Conservation (phyloP, 305 asterid species). For the Ajuga reptans region DNA sequence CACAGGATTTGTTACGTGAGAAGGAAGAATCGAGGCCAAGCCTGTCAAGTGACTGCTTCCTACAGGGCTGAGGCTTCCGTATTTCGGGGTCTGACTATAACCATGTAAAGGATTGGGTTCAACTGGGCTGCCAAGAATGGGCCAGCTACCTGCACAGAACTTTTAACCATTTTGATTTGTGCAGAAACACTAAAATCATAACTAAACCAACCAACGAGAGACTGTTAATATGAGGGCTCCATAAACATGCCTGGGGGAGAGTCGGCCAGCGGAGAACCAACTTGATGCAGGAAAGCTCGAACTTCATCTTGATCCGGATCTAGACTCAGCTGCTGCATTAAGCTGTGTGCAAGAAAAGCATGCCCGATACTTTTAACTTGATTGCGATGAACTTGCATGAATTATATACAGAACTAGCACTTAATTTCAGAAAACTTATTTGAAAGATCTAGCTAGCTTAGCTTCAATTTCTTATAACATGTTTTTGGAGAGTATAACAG, state of each 20-base stretch:
- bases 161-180: not conserved
- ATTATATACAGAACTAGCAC: not conserved
- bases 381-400: not conserved
- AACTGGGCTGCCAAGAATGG: conserved; percentile 73
- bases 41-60: conserved; percentile 55
- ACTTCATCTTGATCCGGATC: conserved; percentile 73
- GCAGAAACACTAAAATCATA: not conserved
- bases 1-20: conserved; percentile 54
- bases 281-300: conserved; percentile 56
- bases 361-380: not conserved
- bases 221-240: not conserved
- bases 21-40: conserved; percentile 71
- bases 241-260: conserved; percentile 75
- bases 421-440: not conserved
- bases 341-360: conserved; percentile 42
- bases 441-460: not conserved
- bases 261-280: conserved; percentile 69
- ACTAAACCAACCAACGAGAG: conserved; percentile 9
- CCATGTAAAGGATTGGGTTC: conserved; percentile 57
- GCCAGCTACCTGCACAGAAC: conserved; percentile 64
- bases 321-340: conserved; percentile 79
- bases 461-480: not conserved
- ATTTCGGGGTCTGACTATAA: conserved; percentile 42
- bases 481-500: not conserved
- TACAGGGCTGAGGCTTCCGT: conserved; percentile 56